Conservation (phyloP, 257 asterid species). For the Handroanthus guayacan region DNA sequence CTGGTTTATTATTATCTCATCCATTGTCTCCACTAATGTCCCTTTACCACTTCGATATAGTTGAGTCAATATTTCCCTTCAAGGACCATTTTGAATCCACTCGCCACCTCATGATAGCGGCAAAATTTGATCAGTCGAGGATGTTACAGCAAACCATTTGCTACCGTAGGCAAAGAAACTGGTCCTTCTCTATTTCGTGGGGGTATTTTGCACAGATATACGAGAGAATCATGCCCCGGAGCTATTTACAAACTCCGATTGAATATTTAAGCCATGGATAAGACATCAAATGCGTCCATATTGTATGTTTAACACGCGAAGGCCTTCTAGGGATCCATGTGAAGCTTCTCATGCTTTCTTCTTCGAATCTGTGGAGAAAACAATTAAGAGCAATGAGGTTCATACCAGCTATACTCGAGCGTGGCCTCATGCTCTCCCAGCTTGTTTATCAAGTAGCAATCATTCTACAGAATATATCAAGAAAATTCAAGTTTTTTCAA, state of each 20-base stretch:
- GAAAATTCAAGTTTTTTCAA: conserved; percentile 40
- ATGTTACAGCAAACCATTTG: conserved; percentile 66
- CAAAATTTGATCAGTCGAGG: conserved; percentile 55
- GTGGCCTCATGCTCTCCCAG: conserved; percentile 40
- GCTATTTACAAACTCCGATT: conserved; percentile 54
- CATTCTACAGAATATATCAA: conserved; percentile 38
- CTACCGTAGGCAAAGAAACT: conserved; percentile 39
- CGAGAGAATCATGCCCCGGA: conserved; percentile 58
- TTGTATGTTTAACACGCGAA: conserved; percentile 55
- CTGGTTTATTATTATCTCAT: conserved; percentile 63
- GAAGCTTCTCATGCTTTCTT: conserved; percentile 61
- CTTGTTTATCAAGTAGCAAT: conserved; percentile 31
- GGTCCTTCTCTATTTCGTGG: conserved; percentile 72
- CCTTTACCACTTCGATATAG: conserved; percentile 61
- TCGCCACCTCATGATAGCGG: conserved; percentile 63
- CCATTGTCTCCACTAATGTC: conserved; percentile 55
- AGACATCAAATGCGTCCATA: conserved; percentile 21
- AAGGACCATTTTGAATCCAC: conserved; percentile 52
- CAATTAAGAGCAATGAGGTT: not conserved
- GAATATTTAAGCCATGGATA: conserved; percentile 61
- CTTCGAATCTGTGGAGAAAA: conserved; percentile 37
- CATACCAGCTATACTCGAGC: conserved; percentile 43
- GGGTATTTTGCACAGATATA: conserved; percentile 67
- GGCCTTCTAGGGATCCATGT: conserved; percentile 50
- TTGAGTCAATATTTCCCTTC: conserved; percentile 59